phyloP scores from a whole-genome alignment of 108 stramenopile genomes.

The Nitzschia inconspicua region DNA sequence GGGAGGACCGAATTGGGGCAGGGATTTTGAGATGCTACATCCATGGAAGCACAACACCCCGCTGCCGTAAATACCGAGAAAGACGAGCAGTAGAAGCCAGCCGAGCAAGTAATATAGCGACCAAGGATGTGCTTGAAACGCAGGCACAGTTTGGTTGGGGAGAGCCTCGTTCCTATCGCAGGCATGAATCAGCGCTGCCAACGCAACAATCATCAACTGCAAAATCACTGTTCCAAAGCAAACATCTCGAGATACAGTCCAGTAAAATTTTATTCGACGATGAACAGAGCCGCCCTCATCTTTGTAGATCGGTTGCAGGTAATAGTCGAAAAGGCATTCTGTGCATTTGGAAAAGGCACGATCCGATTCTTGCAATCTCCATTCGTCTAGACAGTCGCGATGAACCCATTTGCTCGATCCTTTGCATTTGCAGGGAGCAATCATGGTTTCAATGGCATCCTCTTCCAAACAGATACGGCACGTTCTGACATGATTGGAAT shows the following conservation, averaged over 20 bases:
- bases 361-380: slow-evolving; percentile 24
- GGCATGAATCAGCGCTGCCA: background rate
- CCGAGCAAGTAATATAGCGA: slow-evolving; percentile 8
- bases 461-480: slow-evolving; percentile 43
- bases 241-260: slow-evolving; percentile 15
- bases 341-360: slow-evolving; percentile 38
- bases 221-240: slow-evolving; percentile 6
- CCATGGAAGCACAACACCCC: slow-evolving; percentile 6
- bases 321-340: slow-evolving; percentile 24
- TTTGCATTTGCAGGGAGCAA: slow-evolving; percentile 41
- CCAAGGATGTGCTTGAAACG: background rate
- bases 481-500: background rate
- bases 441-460: slow-evolving; percentile 24
- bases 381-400: slow-evolving; percentile 31
- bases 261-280: slow-evolving; percentile 7
- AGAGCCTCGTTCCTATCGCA: background rate
- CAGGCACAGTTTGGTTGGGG: background rate
- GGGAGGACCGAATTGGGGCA: slow-evolving; percentile 6
- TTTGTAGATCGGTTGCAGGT: slow-evolving; percentile 7
- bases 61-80: slow-evolving; percentile 11
- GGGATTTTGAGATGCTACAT: slow-evolving; percentile 9
- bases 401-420: slow-evolving; percentile 38
- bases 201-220: slow-evolving; percentile 4
- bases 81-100: slow-evolving; percentile 9
- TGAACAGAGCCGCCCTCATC: background rate